Percentiles rank a stretch among this genome's conserved stretches.
Conservation (phyloP, 768 basidiomycete species). For the Hericium rajendrae region DNA sequence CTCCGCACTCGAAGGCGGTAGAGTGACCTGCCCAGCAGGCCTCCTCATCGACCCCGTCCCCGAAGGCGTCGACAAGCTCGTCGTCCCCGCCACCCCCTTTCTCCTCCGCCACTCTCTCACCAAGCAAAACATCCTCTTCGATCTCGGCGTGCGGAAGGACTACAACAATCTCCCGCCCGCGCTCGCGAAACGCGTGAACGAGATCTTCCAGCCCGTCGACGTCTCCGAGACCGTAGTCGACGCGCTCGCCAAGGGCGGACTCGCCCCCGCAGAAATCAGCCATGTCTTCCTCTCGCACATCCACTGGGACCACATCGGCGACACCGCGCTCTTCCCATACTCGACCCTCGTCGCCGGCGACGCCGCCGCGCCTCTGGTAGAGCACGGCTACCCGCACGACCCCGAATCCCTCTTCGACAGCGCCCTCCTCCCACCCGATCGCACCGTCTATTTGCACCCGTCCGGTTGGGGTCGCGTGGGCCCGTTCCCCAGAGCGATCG, state of each 20-base stretch:
- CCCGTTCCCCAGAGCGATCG: conserved; percentile 8
- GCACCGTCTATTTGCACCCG: neutral
- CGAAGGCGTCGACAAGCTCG: neutral
- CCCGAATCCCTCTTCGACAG: neutral
- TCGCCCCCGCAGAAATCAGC: conserved; percentile 1
- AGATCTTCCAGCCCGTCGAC: neutral
- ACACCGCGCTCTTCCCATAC: conserved; percentile 4
- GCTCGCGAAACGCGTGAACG: neutral
- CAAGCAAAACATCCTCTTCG: conserved; percentile 3
- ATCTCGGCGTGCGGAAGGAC: conserved; percentile 11
- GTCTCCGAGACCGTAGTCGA: neutral
- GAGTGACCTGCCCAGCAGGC: conserved; percentile 13
- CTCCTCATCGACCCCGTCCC: conserved; percentile 7
- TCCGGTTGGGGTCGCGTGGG: conserved; percentile 1
- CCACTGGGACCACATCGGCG: conserved; percentile 12
- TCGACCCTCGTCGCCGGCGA: conserved; percentile 5
- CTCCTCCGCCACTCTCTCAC: conserved; percentile 8
- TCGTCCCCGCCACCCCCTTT: conserved; percentile 5
- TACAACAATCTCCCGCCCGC: conserved; percentile 2
- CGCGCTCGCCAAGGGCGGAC: conserved; percentile 5
- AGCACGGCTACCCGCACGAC: neutral
- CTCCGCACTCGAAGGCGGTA: conserved; percentile 12
- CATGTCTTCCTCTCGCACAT: conserved; percentile 6
- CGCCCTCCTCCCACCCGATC: neutral
- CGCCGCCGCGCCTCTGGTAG: neutral